These are phyloP conservation scores for Theileria luwenshuni DNA, from an alignment of 169 alveolate genomes.

Conservation along the genomic window DNA sequence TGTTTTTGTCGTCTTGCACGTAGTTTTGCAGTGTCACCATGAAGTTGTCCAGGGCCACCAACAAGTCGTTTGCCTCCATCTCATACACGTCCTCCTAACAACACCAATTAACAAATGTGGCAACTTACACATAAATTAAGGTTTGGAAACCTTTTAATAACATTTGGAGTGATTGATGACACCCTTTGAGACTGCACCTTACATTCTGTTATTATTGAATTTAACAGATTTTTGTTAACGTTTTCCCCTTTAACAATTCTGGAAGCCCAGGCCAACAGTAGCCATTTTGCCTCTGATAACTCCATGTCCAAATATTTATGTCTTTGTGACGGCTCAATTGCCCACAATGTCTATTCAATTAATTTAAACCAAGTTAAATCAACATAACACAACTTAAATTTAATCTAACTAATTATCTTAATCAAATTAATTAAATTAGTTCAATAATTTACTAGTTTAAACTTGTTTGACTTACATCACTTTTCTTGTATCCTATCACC, in stretches of 20 bases:
- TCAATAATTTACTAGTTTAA: no score
- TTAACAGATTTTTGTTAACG: slow-evolving; percentile 30
- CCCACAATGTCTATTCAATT: slow-evolving; percentile 39
- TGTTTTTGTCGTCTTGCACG: slow-evolving; percentile 5
- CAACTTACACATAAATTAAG: slow-evolving; percentile 49
- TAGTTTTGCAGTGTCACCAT: slow-evolving; percentile 31
- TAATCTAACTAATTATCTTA: no score
- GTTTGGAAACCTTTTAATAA: slow-evolving; percentile 53
- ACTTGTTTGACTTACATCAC: background rate
- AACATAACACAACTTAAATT: no score
- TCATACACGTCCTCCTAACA: slow-evolving; percentile 43
- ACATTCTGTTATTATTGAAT: slow-evolving; percentile 35
- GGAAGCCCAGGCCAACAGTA: slow-evolving; percentile 56
- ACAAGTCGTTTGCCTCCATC: slow-evolving; percentile 46
- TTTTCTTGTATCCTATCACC: slow-evolving; percentile 9
- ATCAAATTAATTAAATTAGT: no score
- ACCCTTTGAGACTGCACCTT: slow-evolving; percentile 20
- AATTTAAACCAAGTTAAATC: background rate
- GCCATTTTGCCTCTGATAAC: slow-evolving; percentile 44
- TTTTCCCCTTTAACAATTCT: slow-evolving; percentile 54
- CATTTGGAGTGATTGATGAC: slow-evolving; percentile 22
- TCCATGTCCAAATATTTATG: background rate
- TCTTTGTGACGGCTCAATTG: slow-evolving; percentile 40
- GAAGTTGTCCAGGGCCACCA: slow-evolving; percentile 45
- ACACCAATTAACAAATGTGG: background rate